phyloP scores from a whole-genome alignment of 768 basidiomycete genomes.

The Hygrophorus pudorinus region DNA sequence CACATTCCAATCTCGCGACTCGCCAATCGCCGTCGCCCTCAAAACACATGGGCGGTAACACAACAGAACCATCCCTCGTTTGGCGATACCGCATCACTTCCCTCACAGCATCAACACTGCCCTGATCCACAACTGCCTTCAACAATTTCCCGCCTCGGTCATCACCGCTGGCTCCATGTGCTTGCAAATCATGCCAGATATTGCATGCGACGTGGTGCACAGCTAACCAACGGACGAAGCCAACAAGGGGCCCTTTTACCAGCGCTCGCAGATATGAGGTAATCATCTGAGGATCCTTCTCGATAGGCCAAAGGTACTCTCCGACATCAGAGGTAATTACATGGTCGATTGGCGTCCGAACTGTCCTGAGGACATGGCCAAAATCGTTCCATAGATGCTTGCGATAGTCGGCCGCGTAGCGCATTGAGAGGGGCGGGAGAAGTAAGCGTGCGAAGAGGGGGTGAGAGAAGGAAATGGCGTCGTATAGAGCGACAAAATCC shows the following conservation, averaged over 20 bases:
- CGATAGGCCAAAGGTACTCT: conserved; percentile 66
- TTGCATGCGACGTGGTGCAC: conserved; percentile 70
- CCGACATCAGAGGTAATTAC: conserved; percentile 43
- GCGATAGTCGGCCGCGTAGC: conserved; percentile 75
- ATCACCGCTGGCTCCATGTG: conserved; percentile 16
- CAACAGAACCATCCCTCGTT: conserved; percentile 19
- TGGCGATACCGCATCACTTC: conserved; percentile 56
- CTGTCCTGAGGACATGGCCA: conserved; percentile 49
- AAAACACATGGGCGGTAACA: conserved; percentile 46
- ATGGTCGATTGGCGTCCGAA: conserved; percentile 40
- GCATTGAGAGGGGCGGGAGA: conserved; percentile 66
- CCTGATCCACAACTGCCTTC: conserved; percentile 41
- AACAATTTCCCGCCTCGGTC: conserved; percentile 38
- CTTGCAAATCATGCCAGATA: conserved; percentile 59
- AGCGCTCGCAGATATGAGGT: conserved; percentile 55
- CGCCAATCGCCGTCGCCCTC: conserved; percentile 17
- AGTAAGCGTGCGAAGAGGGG: conserved; percentile 65
- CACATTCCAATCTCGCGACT: conserved; percentile 14
- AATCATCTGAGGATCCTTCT: conserved; percentile 50
- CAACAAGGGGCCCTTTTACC: conserved; percentile 31
- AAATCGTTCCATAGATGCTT: conserved; percentile 79
- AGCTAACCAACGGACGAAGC: conserved; percentile 58
- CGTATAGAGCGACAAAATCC: conserved; percentile 85
- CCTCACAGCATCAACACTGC: conserved; percentile 32
- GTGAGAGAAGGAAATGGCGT: conserved; percentile 82